Percentiles rank a stretch among this genome's conserved stretches.
Conservation (phyloP, 1,284 basidiomycete species). For the Amylostereum areolatum region DNA sequence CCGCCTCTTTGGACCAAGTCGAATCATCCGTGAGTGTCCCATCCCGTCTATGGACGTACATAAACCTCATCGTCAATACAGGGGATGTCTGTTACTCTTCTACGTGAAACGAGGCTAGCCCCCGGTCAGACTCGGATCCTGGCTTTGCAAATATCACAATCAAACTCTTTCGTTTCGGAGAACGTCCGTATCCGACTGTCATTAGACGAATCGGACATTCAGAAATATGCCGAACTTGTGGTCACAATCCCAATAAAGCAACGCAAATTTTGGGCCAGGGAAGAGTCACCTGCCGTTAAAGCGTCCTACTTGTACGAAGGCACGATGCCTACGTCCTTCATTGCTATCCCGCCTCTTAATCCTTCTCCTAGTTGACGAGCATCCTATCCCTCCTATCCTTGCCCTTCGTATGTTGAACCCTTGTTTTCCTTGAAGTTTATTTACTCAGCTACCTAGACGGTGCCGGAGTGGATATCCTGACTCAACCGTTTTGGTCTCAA, state of each 20-base stretch:
- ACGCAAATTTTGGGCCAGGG: too few species aligned
- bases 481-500: constrained; percentile 49
- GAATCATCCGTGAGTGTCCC: constrained; percentile 4
- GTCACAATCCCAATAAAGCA: too few species aligned
- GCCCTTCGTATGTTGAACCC: constrained; percentile 52
- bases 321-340: constrained; percentile 51
- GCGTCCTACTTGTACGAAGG: constrained; percentile 54
- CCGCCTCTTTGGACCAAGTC: constrained; percentile 9
- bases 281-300: constrained; percentile 26
- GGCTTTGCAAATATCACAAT: constrained; percentile 43
- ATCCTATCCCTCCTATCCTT: constrained; percentile 47
- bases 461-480: constrained; percentile 67
- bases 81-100: constrained; percentile 32
- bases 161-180: constrained; percentile 11
- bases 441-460: constrained; percentile 47
- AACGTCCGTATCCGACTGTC: constrained; percentile 33
- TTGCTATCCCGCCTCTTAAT: constrained; percentile 46
- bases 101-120: constrained; percentile 37
- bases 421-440: not conserved
- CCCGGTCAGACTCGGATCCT: constrained; percentile 57
- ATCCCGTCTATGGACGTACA: not conserved
- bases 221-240: too few species aligned
- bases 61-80: constrained; percentile 11
- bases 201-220: too few species aligned
- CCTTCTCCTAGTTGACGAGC: constrained; percentile 14